Percentiles rank a stretch among this genome's conserved stretches.
Conservation (phyloP, 805 yeast genomes). For the Metschnikowia proteae region DNA sequence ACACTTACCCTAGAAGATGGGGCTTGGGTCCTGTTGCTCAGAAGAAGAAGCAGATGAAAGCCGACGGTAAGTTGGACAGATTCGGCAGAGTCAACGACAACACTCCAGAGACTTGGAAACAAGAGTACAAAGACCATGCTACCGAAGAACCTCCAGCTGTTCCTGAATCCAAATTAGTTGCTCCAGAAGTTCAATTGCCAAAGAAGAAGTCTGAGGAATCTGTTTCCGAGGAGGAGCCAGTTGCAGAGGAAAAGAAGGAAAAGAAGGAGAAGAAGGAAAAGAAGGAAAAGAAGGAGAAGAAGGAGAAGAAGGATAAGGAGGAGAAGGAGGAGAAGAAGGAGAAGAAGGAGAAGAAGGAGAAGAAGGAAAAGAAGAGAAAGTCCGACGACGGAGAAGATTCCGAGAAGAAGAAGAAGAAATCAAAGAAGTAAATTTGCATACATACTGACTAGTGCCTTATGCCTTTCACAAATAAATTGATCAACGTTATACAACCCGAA, state of each 20-base stretch:
- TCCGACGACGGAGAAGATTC: constrained; percentile 37
- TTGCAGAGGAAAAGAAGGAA: constrained; percentile 30
- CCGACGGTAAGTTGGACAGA: constrained; percentile 95
- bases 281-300: constrained; percentile 54
- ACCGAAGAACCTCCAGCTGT: constrained; percentile 58
- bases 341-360: constrained; percentile 34
- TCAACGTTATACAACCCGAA: background rate
- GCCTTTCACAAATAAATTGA: constrained; percentile 6
- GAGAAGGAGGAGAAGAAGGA: constrained; percentile 30
- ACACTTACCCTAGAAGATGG: constrained; percentile 99
- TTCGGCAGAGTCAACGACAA: constrained; percentile 90
- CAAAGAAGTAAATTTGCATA: constrained; percentile 28
- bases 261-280: constrained; percentile 53
- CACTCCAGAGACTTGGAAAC: constrained; percentile 92
- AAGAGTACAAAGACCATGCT: constrained; percentile 67
- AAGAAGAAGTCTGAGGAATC: constrained; percentile 50
- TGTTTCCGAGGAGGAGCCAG: constrained; percentile 26
- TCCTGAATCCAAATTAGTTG: constrained; percentile 50
- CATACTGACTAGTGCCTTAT: constrained; percentile 5
- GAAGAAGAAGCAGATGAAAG: constrained; percentile 96
- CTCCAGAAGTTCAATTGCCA: constrained; percentile 44
- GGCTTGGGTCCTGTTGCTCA: constrained; percentile 98
- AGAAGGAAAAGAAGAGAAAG: constrained; percentile 29
- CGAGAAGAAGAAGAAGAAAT: constrained; percentile 48
- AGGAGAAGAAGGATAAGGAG: constrained; percentile 40